phyloP scores from a whole-genome alignment of 192 early-diverging fungal genomes.

The Cetraspora pellucida region DNA sequence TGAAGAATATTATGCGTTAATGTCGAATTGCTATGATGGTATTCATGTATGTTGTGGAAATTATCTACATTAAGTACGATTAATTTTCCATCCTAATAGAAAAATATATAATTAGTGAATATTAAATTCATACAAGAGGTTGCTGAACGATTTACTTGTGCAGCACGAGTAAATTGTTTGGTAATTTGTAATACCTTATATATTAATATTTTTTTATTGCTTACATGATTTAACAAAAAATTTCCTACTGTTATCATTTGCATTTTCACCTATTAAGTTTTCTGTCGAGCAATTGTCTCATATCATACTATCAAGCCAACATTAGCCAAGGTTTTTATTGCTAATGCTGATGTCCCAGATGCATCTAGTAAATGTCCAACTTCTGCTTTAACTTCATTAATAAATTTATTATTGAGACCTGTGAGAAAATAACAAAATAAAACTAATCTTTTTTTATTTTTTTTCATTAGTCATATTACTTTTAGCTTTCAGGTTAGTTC shows the following conservation, averaged over 20 bases:
- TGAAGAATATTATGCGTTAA: not conserved
- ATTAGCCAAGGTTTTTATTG: not conserved
- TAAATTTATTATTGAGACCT: not conserved
- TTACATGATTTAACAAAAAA: not conserved
- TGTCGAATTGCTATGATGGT: slow-evolving; percentile 8
- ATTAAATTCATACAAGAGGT: too few relatives aligned
- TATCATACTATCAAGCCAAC: slow-evolving; percentile 13
- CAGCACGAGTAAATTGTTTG: too few relatives aligned
- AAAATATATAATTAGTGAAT: not conserved
- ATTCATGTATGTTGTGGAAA: not conserved
- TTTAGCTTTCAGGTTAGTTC: slow-evolving; percentile 14
- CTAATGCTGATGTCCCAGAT: not conserved
- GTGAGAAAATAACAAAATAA: not conserved
- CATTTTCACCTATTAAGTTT: not conserved
- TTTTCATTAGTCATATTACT: slow-evolving; percentile 20
- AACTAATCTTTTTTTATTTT: slow-evolving; percentile 27
- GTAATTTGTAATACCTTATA: too few relatives aligned
- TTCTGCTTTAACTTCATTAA: slow-evolving; percentile 22
- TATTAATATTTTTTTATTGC: not conserved
- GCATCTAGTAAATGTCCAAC: slow-evolving; percentile 7
- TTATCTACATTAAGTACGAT: too few relatives aligned
- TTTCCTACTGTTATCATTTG: not conserved
- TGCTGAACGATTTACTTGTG: too few relatives aligned
- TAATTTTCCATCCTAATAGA: not conserved
- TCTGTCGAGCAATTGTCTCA: not conserved